phyloP scores from a whole-genome alignment of 2,329 filamentous ascomycete genomes.

The Cordyceps tenuipes region DNA sequence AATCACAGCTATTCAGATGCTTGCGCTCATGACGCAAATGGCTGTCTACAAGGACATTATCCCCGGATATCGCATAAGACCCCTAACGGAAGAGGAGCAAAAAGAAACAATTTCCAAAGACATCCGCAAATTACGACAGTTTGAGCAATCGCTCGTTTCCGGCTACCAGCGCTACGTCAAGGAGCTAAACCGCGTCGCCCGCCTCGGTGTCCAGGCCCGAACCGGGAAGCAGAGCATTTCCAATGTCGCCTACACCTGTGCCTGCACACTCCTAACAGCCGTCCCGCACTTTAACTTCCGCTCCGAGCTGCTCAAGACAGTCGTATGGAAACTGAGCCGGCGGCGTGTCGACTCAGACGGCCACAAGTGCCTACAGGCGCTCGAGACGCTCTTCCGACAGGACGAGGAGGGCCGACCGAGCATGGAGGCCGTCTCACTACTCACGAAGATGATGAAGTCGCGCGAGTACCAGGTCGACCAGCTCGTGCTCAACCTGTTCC shows the following conservation, averaged over 20 bases:
- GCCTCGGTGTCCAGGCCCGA: constrained; percentile 37
- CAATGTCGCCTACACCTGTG: constrained; percentile 74
- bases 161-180: constrained; percentile 82
- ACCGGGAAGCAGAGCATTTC: constrained; percentile 45
- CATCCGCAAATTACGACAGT: constrained; percentile 70
- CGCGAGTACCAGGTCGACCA: constrained; percentile 78
- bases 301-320: constrained; percentile 73
- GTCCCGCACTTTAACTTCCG: constrained; percentile 98
- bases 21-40: constrained; percentile 78
- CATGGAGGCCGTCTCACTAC: constrained; percentile 73
- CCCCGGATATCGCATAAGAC: constrained; percentile 89
- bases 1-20: constrained; percentile 70
- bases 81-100: constrained; percentile 64
- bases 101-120: constrained; percentile 85
- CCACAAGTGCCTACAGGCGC: constrained; percentile 63
- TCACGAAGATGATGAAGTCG: constrained; percentile 93
- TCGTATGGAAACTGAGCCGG: constrained; percentile 74
- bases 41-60: constrained; percentile 94
- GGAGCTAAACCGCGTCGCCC: constrained; percentile 60
- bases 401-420: constrained; percentile 88
- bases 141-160: constrained; percentile 78
- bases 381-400: constrained; percentile 74
- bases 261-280: constrained; percentile 67
- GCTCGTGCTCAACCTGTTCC: constrained; percentile 79
- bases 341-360: constrained; percentile 67